A percentile compares a stretch with the other conserved stretches of the same genome.
These are phyloP conservation scores for Conringia planisiliqua DNA, from an alignment of 345 rosid species.

Conservation along the genomic window DNA sequence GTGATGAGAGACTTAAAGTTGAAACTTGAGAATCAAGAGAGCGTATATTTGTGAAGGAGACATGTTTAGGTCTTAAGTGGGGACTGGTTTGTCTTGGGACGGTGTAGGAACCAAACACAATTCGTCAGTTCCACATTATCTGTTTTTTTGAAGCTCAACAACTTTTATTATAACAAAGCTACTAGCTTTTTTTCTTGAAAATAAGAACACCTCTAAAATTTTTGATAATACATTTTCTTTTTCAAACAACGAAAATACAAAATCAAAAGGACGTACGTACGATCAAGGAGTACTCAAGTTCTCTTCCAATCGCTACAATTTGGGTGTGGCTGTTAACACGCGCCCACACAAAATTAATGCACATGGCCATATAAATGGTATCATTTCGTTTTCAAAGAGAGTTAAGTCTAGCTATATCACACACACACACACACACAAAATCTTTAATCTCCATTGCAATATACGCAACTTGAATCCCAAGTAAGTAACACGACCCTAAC, in stretches of 20 bases:
- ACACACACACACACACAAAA: background rate
- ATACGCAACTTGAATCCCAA: background rate
- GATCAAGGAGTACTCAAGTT: conserved; percentile 13
- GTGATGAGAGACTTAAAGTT: background rate
- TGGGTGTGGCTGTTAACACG: background rate
- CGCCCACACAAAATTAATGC: conserved; percentile 9
- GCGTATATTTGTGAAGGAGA: conserved; percentile 16
- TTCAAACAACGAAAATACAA: background rate
- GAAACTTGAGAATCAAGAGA: conserved; percentile 14
- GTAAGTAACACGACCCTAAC: background rate
- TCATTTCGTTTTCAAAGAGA: background rate
- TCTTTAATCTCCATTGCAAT: background rate
- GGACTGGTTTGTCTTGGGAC: conserved; percentile 30
- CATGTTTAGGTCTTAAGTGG: conserved; percentile 27
- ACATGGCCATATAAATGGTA: conserved; percentile 3
- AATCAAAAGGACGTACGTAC: conserved; percentile 12
- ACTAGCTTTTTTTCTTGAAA: background rate
- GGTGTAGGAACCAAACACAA: conserved; percentile 24
- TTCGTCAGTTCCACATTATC: conserved; percentile 10
- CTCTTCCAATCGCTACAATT: conserved; percentile 14
- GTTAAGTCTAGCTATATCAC: background rate
- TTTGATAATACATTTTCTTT: background rate
- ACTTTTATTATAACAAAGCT: conserved; percentile 2
- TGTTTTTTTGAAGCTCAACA: conserved; percentile 1
- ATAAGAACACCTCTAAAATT: background rate